A percentile compares a stretch with the other conserved stretches of the same genome.
These are phyloP conservation scores for Globisporangium yorkense DNA, from an alignment of 352 stramenopile species.

Conservation along the genomic window DNA sequence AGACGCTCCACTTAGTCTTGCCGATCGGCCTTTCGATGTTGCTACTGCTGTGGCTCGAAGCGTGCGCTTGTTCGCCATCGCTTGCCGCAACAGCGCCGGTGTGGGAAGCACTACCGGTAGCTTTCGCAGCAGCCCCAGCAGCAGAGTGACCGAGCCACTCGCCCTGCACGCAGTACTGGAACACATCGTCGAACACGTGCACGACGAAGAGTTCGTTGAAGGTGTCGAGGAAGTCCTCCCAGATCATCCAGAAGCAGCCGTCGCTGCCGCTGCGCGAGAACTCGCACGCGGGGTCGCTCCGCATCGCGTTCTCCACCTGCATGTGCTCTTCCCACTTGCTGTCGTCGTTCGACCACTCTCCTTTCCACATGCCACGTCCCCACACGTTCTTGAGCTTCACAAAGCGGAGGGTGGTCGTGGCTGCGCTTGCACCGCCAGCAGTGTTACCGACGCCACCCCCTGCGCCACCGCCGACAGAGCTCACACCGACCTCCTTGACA, in stretches of 20 bases:
- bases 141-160: slow-evolving; percentile 40
- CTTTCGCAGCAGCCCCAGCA: slow-evolving; percentile 22
- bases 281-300: slow-evolving; percentile 44
- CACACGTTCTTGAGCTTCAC: slow-evolving; percentile 83
- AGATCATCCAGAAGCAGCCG: slow-evolving; percentile 83
- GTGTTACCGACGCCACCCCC: slow-evolving; percentile 1
- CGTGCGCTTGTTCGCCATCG: slow-evolving; percentile 2
- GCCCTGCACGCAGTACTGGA: slow-evolving; percentile 54
- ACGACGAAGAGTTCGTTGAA: slow-evolving; percentile 73
- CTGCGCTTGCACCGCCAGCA: background rate
- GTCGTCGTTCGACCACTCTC: slow-evolving; percentile 79
- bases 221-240: slow-evolving; percentile 61
- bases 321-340: slow-evolving; percentile 82
- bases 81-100: background rate
- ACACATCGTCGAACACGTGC: slow-evolving; percentile 28
- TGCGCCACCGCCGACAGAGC: slow-evolving; percentile 5
- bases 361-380: slow-evolving; percentile 71
- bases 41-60: slow-evolving; percentile 5
- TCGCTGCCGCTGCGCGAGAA: slow-evolving; percentile 68
- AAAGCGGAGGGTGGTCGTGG: slow-evolving; percentile 39
- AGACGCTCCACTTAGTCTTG: slow-evolving; percentile 60
- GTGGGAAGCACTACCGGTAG: background rate
- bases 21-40: slow-evolving; percentile 29
- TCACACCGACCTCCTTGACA: slow-evolving; percentile 46
- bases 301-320: slow-evolving; percentile 62